Conservation (phyloP, 2,329 filamentous ascomycete species). For the Talaromyces sp. region DNA sequence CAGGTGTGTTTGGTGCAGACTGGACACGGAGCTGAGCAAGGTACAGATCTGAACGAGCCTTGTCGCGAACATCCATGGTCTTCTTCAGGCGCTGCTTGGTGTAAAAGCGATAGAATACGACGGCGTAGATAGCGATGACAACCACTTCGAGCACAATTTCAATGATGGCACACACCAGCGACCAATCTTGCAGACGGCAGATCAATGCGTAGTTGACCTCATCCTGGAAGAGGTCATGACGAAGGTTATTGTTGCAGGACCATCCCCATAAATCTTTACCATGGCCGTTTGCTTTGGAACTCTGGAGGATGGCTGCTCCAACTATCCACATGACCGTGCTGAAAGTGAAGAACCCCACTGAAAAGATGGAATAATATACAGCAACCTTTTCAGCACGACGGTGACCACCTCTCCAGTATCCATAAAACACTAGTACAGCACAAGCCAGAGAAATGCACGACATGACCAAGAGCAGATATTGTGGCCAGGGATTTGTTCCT, state of each 20-base stretch:
- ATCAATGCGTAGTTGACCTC: constrained; percentile 85
- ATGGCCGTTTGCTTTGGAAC: constrained; percentile 63
- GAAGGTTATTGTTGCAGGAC: constrained; percentile 88
- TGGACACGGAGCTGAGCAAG: constrained; percentile 78
- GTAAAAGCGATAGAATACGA: constrained; percentile 97
- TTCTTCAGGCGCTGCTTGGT: constrained; percentile 92
- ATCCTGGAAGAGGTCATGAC: constrained; percentile 68
- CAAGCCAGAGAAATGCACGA: constrained; percentile 74
- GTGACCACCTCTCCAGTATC: constrained; percentile 86
- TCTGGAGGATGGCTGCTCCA: constrained; percentile 77
- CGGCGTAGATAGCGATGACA: constrained; percentile 84
- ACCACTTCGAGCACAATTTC: constrained; percentile 90
- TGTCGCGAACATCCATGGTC: constrained; percentile 93
- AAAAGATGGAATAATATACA: constrained; percentile 93
- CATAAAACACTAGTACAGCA: constrained; percentile 73
- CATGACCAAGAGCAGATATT: constrained; percentile 74
- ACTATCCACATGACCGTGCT: constrained; percentile 89
- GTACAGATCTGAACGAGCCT: constrained; percentile 90
- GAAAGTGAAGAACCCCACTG: constrained; percentile 88
- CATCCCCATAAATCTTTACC: constrained; percentile 96
- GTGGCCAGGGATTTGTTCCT: constrained; percentile 79
- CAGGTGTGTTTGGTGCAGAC: constrained; percentile 91
- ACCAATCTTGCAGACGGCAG: constrained; percentile 87
- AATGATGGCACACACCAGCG: constrained; percentile 92
- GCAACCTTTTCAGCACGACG: constrained; percentile 83